These are phyloP conservation scores for Polygonum aviculare DNA, from an alignment of 148 eudicot species.

Conservation along the genomic window DNA sequence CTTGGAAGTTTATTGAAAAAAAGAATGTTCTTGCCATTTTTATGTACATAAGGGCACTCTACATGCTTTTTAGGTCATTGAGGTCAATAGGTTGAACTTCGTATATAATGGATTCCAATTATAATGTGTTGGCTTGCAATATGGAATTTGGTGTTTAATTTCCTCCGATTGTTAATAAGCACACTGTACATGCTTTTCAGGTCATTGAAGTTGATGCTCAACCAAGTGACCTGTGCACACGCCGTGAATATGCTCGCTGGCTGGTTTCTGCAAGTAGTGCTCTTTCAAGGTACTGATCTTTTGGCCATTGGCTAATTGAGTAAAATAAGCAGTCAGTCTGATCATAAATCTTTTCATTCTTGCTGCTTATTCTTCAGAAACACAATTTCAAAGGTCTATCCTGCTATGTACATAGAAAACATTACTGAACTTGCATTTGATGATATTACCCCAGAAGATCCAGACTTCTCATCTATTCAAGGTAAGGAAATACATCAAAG, in stretches of 20 bases:
- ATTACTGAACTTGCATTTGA: constrained; percentile 90
- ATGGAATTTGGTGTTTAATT: not conserved
- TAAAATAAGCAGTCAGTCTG: not conserved
- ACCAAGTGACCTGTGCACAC: constrained; percentile 83
- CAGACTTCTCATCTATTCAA: constrained; percentile 87
- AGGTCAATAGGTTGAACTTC: constrained; percentile 17
- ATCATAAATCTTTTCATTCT: not conserved
- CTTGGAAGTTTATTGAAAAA: not conserved
- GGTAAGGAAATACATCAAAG: constrained; percentile 30
- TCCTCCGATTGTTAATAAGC: not conserved
- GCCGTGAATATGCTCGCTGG: constrained; percentile 99
- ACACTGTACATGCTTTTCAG: constrained; percentile 24
- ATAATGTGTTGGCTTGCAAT: constrained; percentile 3
- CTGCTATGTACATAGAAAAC: constrained; percentile 96
- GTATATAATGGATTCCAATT: not conserved
- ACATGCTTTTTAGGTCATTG: constrained; percentile 52
- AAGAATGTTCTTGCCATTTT: not conserved
- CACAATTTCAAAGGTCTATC: constrained; percentile 75
- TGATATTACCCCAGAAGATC: constrained; percentile 93
- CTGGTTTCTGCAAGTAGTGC: constrained; percentile 83
- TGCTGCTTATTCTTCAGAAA: constrained; percentile 35
- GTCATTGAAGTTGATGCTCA: constrained; percentile 89
- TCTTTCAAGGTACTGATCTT: constrained; percentile 65
- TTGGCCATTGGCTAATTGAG: constrained; percentile 1
- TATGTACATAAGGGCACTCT: not conserved